Percentiles rank a stretch among this genome's conserved stretches.
phyloP scores from a whole-genome alignment of 1,284 basidiomycete species.

The Puccinia hordei region DNA sequence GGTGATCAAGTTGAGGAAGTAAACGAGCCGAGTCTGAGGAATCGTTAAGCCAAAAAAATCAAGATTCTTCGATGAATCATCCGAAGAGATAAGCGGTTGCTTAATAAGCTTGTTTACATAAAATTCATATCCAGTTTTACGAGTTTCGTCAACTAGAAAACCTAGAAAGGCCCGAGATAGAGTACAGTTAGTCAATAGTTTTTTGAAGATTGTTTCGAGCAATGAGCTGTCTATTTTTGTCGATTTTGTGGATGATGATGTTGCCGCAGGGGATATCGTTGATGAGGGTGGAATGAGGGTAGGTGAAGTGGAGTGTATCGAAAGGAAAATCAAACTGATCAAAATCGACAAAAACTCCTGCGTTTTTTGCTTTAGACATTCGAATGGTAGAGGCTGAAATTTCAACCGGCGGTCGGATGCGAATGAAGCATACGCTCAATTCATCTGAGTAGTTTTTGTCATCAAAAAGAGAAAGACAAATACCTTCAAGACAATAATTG shows the following conservation, averaged over 20 bases:
- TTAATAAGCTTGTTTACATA: slow-evolving; percentile 19
- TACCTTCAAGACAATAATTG: slow-evolving; percentile 80
- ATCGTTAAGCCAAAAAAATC: slow-evolving; percentile 15
- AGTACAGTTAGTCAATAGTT: background rate
- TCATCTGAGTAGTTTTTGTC: background rate
- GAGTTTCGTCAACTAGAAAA: slow-evolving; percentile 18
- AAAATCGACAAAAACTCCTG: slow-evolving; percentile 22
- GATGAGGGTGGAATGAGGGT: slow-evolving; percentile 24
- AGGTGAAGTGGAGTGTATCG: slow-evolving; percentile 34
- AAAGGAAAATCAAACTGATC: slow-evolving; percentile 30
- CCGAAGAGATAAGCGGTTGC: slow-evolving; percentile 9
- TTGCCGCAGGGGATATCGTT: background rate
- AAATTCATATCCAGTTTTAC: background rate
- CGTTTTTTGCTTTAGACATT: slow-evolving; percentile 10
- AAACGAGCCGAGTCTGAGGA: background rate
- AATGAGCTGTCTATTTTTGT: slow-evolving; percentile 17
- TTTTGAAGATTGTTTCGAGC: slow-evolving; percentile 27
- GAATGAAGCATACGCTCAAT: background rate
- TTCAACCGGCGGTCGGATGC: background rate
- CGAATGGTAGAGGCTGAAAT: slow-evolving; percentile 35
- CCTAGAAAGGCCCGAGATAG: slow-evolving; percentile 6
- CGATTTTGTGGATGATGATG: slow-evolving; percentile 4
- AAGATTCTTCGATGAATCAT: background rate
- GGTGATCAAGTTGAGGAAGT: slow-evolving; percentile 17
- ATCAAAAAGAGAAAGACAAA: background rate